Evolutionary conservation across 192 early-diverging fungal species (phyloP), one percentile per base, ranked within the genome.

Genomic region (Backusella westeae): DNA sequence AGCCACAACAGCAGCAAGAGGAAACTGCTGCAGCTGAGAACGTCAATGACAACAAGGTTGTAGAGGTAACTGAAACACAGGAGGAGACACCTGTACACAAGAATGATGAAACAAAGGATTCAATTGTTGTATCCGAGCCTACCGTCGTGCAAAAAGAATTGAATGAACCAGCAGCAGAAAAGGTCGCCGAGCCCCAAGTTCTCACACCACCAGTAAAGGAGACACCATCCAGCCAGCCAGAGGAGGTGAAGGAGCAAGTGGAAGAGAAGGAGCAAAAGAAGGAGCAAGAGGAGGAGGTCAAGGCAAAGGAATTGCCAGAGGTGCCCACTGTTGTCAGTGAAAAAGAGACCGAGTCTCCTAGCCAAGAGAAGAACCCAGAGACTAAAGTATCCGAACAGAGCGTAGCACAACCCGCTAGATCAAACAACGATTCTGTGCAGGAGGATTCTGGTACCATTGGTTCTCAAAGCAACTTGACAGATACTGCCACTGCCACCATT

Each of bases 401-500:
- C 26, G 56, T 63, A 63, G 56, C 26, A 63, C 56, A 63, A 29
- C 56, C 56, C 2, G 10, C n/a, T 56, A 63, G 56, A 63, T 63
- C 56, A 23, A 63, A 63, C 56, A 29, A 63, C 56, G 26, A 63
- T 63, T 63, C 56, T 63, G 56, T 29, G 10, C 56, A 63, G 56
- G 56, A 63, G 29, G 56, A 63, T 26, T 63, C 56, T 5, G 56
- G 56, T 68, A 36, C 67, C 34, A 68, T 68, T 36, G 67, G 34
- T 36, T 35, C 67, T 6, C 29, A 68, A 68, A 68, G 34, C 67
- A 68, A 34, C 67, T 35, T 68, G 29, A 68, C 67, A 12, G 35
- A 34, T 36, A 68, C 67, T 6, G 35, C 67, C n/a, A 68, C 67
- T 68, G 67, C 67, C 17, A 68, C 67, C 67, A 34, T 35, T 68